A percentile compares a stretch with the other conserved stretches of the same genome.
phyloP scores from a whole-genome alignment of 306 rosid genomes.

The Pachyrhizus erosus region DNA sequence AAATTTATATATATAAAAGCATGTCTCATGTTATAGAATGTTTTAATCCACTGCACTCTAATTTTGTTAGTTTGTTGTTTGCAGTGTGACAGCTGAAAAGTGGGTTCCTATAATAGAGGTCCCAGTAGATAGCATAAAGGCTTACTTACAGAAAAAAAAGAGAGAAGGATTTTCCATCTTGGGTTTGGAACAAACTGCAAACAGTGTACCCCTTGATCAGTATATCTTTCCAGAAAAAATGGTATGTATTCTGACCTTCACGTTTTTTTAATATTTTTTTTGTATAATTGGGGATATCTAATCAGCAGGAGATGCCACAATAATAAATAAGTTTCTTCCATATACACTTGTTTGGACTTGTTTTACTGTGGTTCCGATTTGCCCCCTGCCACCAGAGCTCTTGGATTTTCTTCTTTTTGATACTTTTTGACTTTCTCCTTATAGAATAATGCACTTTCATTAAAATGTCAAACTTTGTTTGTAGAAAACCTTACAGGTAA shows the following conservation, averaged over 20 bases:
- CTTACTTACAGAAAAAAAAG: conserved; percentile 82
- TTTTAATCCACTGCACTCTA: neutral
- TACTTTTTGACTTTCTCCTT: neutral
- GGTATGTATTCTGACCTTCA: conserved; percentile 49
- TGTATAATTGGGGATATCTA: neutral
- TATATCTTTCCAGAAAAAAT: conserved; percentile 74
- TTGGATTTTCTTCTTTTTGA: conserved; percentile 3
- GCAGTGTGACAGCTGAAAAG: conserved; percentile 97
- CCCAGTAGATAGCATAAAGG: conserved; percentile 82
- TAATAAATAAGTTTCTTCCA: conserved; percentile 17
- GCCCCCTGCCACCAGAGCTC: neutral
- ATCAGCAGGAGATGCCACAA: neutral
- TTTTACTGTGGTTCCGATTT: neutral
- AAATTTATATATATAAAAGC: too few relatives aligned
- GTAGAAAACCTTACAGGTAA: neutral
- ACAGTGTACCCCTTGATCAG: conserved; percentile 85
- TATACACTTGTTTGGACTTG: conserved; percentile 8
- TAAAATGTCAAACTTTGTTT: neutral
- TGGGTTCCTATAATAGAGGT: conserved; percentile 96
- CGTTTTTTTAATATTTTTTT: conserved; percentile 29
- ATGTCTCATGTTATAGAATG: neutral
- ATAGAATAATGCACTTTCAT: conserved; percentile 23
- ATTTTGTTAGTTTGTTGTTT: conserved; percentile 33
- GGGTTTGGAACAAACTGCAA: conserved; percentile 99
- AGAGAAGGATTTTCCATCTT: conserved; percentile 89